Base-by-base conservation (phyloP, 75 land plant genomes). In the Adiantum capillusveneris region DNA sequence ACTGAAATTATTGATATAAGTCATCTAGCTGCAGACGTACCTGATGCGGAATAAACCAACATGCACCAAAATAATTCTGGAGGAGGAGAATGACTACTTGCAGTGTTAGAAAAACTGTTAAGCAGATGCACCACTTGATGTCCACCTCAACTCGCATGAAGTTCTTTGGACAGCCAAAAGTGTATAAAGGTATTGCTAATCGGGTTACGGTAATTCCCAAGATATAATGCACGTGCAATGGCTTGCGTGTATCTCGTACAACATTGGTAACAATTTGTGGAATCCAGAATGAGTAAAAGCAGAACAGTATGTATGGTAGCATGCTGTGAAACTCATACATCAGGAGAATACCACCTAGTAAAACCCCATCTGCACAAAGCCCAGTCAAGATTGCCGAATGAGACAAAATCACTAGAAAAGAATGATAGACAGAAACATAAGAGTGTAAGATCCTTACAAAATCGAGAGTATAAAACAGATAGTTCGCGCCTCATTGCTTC, bases 11-110 rank as follows among this genome's bases (percentile, higher is more conserved):
- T n/a, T n/a, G n/a, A n/a, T n/a, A n/a, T n/a, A n/a, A n/a, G n/a
- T n/a, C n/a, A n/a, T n/a, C n/a, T n/a, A 34, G 9, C 9, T 34
- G 3, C 37, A 34, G 3, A 34, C 9, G 31, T 45, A 95, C 99
- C 99, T 90, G 94, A 30, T 77, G 99, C 44, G 99, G 99, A 63
- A 95, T 95, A 75, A 95, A 95, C 64, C 99, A 95, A n/a, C 99
- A 75, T 44, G 99, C 80, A 20, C 99, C 99, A 62, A 90, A 70
- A 58, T 90, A 90, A 63, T 95, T 91, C 57, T 95, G 99, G 49
- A 86, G 80, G 58, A 95, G 83, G 50, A 95, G 88, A 56, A 95
- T 52, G 24, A 71, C 46, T 13, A 86, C 85, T 70, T 95, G 99
- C 21, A 78, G 46, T 25, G 74, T 81, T 76, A 82, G 62, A 58